Percentiles rank a stretch among this genome's conserved stretches.
Evolutionary conservation across 2,329 filamentous ascomycete species (phyloP).

Genomic region (Achaetomium macrosporum): DNA sequence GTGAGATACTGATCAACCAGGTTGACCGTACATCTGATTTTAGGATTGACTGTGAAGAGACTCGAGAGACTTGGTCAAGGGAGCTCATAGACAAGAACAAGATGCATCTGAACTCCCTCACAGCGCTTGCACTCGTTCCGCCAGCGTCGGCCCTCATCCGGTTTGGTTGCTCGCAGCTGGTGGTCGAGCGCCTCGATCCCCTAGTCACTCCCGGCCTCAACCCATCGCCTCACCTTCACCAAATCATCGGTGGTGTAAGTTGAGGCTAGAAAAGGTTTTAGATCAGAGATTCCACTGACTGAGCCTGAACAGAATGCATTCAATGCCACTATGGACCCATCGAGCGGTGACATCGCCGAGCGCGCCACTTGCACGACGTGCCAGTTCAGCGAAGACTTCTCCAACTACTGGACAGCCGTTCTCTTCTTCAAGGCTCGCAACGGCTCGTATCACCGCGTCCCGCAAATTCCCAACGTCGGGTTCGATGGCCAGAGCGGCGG

Average conservation of each 20-base stretch:
- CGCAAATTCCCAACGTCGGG: slow-evolving; percentile 28
- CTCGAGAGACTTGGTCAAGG: no score
- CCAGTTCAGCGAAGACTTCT: slow-evolving; percentile 28
- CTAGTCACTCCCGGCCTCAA: slow-evolving; percentile 21
- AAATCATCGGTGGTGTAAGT: slow-evolving; percentile 24
- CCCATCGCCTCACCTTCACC: slow-evolving; percentile 24
- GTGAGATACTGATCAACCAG: no score
- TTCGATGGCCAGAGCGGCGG: slow-evolving; percentile 31
- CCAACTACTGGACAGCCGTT: slow-evolving; percentile 27
- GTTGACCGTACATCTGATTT: no score
- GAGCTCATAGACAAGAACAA: background rate
- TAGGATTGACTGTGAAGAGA: no score
- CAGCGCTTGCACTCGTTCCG: slow-evolving; percentile 18
- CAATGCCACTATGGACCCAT: slow-evolving; percentile 34
- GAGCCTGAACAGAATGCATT: slow-evolving; percentile 30
- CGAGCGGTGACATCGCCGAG: slow-evolving; percentile 23
- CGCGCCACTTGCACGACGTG: slow-evolving; percentile 29
- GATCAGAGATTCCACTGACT: no score
- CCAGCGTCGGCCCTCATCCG: slow-evolving; percentile 21
- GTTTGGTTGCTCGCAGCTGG: slow-evolving; percentile 24
- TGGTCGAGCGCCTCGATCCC: slow-evolving; percentile 22
- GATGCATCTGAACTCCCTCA: slow-evolving; percentile 19
- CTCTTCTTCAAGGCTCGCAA: slow-evolving; percentile 23
- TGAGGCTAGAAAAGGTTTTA: background rate
- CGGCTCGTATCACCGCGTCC: slow-evolving; percentile 21